phyloP scores from a whole-genome alignment of 768 basidiomycete genomes.

The Gloeostereum incarnatum region DNA sequence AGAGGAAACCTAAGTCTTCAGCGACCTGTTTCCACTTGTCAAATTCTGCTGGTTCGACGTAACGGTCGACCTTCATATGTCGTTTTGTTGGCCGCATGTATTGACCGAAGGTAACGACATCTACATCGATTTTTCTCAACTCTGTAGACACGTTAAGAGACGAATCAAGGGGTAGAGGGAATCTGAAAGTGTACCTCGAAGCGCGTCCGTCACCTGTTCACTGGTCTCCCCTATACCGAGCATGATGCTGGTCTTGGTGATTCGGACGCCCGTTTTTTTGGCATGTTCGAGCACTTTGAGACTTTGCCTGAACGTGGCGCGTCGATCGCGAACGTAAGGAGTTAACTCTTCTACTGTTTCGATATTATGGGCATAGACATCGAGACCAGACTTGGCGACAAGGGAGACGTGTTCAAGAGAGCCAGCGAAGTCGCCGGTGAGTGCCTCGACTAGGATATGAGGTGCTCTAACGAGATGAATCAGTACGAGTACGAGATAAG shows the following conservation, averaged over 20 bases:
- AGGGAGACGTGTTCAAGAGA: conserved; percentile 61
- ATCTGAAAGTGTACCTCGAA: conserved; percentile 50
- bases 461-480: conserved; percentile 56
- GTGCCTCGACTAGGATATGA: conserved; percentile 90
- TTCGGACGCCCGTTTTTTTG: conserved; percentile 71
- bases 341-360: conserved; percentile 95
- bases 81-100: conserved; percentile 99
- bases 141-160: conserved; percentile 39
- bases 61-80: conserved; percentile 98
- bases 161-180: neutral
- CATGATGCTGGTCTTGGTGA: conserved; percentile 99
- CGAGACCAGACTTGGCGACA: conserved; percentile 89
- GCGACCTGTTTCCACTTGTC: conserved; percentile 85
- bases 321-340: conserved; percentile 89
- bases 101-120: conserved; percentile 98
- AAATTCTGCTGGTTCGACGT: conserved; percentile 91
- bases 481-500: neutral
- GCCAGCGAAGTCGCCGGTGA: conserved; percentile 92
- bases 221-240: conserved; percentile 90
- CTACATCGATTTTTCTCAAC: conserved; percentile 79
- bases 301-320: conserved; percentile 86
- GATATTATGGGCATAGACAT: conserved; percentile 97
- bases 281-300: conserved; percentile 74
- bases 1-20: conserved; percentile 91
- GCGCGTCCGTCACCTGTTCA: conserved; percentile 72